Conservation (phyloP, 192 early-diverging fungal species). For the Coemansia sp. region DNA sequence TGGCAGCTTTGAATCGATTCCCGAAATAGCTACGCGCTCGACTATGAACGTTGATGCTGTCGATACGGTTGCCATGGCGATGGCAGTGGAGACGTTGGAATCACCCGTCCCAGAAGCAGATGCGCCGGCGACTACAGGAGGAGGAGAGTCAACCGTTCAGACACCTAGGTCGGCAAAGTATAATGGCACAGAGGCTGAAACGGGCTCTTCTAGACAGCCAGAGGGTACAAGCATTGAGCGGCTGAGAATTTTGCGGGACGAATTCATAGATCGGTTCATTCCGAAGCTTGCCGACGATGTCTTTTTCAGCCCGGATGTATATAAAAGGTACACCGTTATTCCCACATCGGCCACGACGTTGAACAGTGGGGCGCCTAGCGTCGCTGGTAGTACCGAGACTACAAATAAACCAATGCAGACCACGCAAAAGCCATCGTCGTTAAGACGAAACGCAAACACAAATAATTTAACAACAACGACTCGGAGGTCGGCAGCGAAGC, state of each 20-base stretch:
- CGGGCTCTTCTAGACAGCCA: neutral
- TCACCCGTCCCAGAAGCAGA: neutral
- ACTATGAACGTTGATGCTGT: neutral
- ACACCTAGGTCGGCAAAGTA: neutral
- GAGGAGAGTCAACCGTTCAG: neutral
- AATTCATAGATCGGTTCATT: slow-evolving; percentile 22
- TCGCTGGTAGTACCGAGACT: neutral
- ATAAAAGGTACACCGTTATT: slow-evolving; percentile 37
- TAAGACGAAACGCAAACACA: slow-evolving; percentile 4
- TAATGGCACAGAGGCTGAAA: neutral
- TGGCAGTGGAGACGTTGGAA: neutral
- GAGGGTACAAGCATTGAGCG: neutral
- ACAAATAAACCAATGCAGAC: neutral
- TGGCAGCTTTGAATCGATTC: slow-evolving; percentile 37
- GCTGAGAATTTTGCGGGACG: slow-evolving; percentile 15
- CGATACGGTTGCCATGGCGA: neutral
- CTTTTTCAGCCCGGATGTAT: slow-evolving; percentile 38
- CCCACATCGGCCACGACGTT: neutral
- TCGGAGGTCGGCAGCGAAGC: neutral
- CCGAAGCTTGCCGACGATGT: slow-evolving; percentile 16
- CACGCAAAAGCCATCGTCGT: slow-evolving; percentile 41
- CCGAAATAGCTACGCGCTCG: neutral
- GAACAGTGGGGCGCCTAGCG: neutral
- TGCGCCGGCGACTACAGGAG: neutral
- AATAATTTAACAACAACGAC: neutral